These are phyloP conservation scores for Fusarium longipes DNA, from an alignment of 2,329 filamentous ascomycete genomes.

Conservation along the genomic window DNA sequence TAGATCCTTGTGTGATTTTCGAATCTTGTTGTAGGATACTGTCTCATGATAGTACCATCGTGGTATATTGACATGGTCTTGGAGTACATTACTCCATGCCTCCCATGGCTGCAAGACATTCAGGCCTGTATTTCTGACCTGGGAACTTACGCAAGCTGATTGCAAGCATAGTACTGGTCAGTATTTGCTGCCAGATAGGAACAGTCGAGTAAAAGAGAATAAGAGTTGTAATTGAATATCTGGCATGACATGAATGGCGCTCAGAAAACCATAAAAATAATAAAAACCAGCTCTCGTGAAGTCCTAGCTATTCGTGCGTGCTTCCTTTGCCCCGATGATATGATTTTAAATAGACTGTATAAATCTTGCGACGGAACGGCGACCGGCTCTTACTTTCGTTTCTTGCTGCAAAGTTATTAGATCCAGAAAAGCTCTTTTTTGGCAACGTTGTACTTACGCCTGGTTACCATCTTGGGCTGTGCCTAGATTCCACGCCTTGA, in stretches of 20 bases:
- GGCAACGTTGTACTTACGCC: slow-evolving; percentile 19
- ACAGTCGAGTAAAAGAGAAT: not conserved
- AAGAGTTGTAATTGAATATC: not conserved
- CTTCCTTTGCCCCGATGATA: not conserved
- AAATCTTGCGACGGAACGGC: not conserved
- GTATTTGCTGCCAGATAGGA: not conserved
- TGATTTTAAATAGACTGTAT: slow-evolving; percentile 1
- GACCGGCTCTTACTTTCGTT: slow-evolving; percentile 34
- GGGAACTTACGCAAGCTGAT: not conserved
- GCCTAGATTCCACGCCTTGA: slow-evolving; percentile 73
- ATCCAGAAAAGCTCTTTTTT: not conserved
- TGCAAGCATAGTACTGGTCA: not conserved
- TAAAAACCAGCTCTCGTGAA: not conserved
- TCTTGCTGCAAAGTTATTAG: slow-evolving; percentile 41
- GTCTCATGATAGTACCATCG: not conserved
- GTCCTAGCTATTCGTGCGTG: slow-evolving; percentile 1
- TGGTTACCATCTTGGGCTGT: slow-evolving; percentile 43
- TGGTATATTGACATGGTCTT: not conserved
- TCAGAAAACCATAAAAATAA: not conserved
- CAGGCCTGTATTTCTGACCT: not conserved
- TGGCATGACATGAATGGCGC: not conserved
- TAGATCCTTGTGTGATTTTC: not conserved
- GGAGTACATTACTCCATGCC: not conserved
- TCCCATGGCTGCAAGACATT: not conserved
- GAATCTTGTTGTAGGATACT: not conserved